phyloP scores from a whole-genome alignment of 2,329 filamentous ascomycete species.

The Calonectria ilicicola region DNA sequence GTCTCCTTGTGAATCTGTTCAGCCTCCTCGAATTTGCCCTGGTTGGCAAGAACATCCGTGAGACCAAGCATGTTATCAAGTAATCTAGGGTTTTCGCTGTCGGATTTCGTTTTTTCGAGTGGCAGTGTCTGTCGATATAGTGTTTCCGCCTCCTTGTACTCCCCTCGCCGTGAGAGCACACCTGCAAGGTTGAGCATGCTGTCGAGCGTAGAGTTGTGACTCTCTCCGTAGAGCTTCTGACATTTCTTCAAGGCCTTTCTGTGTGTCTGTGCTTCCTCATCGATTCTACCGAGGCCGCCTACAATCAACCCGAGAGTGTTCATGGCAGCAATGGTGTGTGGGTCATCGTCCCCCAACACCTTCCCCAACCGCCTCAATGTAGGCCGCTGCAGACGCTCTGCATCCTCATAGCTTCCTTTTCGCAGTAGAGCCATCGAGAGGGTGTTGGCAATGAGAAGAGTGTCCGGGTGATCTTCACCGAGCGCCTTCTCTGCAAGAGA shows the following conservation, averaged over 20 bases:
- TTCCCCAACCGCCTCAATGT: background rate
- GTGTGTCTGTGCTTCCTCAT: conserved; percentile 30
- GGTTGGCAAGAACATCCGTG: background rate
- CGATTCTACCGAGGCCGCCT: background rate
- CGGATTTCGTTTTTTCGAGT: background rate
- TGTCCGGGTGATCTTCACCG: background rate
- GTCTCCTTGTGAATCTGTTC: background rate
- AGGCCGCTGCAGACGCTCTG: conserved; percentile 12
- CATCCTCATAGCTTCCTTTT: conserved; percentile 30
- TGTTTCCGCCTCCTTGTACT: conserved; percentile 35
- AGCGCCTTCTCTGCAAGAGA: background rate
- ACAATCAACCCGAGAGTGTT: background rate
- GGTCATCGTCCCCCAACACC: background rate
- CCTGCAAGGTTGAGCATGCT: background rate
- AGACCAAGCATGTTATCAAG: background rate
- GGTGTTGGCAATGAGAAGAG: background rate
- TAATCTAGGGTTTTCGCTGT: background rate
- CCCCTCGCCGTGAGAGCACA: background rate
- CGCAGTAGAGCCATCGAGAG: background rate
- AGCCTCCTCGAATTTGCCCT: background rate
- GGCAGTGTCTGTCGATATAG: background rate
- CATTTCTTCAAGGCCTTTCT: background rate
- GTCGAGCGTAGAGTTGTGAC: background rate
- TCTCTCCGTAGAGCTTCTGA: background rate
- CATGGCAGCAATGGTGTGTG: background rate